Conservation (phyloP, 306 rosid genomes). For the Hippophae gyantsensis region DNA sequence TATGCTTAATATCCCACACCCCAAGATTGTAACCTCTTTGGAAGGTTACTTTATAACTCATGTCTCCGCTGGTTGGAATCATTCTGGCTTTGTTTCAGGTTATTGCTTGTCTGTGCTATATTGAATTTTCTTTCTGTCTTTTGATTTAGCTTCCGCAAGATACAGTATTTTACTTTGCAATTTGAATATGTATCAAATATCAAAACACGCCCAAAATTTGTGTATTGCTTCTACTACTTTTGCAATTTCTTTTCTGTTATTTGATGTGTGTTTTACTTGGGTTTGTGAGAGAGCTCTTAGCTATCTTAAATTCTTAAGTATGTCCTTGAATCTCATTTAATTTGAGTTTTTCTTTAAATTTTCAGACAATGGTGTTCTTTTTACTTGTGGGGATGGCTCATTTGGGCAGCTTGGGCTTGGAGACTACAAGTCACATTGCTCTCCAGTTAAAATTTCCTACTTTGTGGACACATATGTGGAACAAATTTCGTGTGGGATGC, state of each 20-base stretch:
- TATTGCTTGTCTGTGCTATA: background rate
- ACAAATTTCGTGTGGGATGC: constrained; percentile 81
- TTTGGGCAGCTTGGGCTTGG: constrained; percentile 99
- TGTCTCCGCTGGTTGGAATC: constrained; percentile 92
- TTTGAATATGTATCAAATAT: background rate
- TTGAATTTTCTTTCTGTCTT: background rate
- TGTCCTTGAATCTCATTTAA: constrained; percentile 1
- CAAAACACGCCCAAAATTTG: background rate
- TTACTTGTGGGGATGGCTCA: constrained; percentile 83
- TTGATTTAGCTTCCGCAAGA: too few species aligned
- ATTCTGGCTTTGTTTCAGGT: constrained; percentile 96
- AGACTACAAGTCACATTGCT: constrained; percentile 38
- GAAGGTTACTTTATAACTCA: constrained; percentile 38
- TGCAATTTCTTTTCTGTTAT: background rate
- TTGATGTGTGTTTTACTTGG: background rate
- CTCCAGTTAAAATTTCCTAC: constrained; percentile 49
- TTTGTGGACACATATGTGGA: constrained; percentile 44
- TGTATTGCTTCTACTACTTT: background rate
- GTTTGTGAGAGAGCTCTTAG: background rate
- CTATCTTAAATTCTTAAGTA: background rate
- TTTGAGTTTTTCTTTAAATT: constrained; percentile 4
- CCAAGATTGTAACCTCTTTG: constrained; percentile 46
- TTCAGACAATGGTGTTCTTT: constrained; percentile 49
- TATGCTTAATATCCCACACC: constrained; percentile 33
- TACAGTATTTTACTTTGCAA: too few species aligned